Conservation (phyloP, 805 yeast species). For the Lipomyces sp. region DNA sequence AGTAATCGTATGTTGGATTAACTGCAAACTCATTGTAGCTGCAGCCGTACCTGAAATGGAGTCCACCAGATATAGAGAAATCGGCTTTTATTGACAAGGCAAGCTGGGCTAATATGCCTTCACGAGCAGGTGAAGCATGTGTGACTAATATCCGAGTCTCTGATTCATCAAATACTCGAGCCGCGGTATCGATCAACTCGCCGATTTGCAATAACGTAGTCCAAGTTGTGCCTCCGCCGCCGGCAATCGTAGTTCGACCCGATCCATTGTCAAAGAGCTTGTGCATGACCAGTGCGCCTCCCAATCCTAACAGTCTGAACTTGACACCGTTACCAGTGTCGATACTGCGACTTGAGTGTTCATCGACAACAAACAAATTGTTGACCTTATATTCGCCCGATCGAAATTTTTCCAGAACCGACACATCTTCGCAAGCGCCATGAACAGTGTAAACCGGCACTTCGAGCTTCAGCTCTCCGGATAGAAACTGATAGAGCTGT, state of each 20-base stretch:
- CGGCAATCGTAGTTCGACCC: slow-evolving; percentile 54
- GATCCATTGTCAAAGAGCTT: slow-evolving; percentile 70
- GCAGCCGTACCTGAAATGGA: slow-evolving; percentile 72
- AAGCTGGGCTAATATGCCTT: slow-evolving; percentile 69
- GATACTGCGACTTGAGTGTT: slow-evolving; percentile 53
- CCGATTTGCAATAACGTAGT: slow-evolving; percentile 73
- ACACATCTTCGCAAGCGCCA: slow-evolving; percentile 76
- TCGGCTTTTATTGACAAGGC: slow-evolving; percentile 71
- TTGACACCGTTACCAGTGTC: slow-evolving; percentile 51
- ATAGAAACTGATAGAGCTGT: slow-evolving; percentile 56
- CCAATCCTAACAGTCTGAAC: slow-evolving; percentile 67
- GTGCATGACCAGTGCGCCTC: slow-evolving; percentile 71
- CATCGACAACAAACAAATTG: slow-evolving; percentile 68
- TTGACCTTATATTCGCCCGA: slow-evolving; percentile 58
- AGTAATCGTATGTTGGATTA: slow-evolving; percentile 66
- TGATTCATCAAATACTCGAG: slow-evolving; percentile 48
- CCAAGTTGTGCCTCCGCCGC: slow-evolving; percentile 75
- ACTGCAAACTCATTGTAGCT: slow-evolving; percentile 70
- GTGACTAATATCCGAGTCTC: slow-evolving; percentile 66
- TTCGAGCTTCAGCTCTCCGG: slow-evolving; percentile 50
- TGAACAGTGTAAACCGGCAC: slow-evolving; percentile 78
- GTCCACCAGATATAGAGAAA: slow-evolving; percentile 71
- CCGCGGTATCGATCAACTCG: slow-evolving; percentile 58
- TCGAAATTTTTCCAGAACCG: slow-evolving; percentile 66
- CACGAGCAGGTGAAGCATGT: slow-evolving; percentile 73